Evolutionary conservation across 2,329 filamentous ascomycete species (phyloP).

Genomic region (Aspergillus sp.): DNA sequence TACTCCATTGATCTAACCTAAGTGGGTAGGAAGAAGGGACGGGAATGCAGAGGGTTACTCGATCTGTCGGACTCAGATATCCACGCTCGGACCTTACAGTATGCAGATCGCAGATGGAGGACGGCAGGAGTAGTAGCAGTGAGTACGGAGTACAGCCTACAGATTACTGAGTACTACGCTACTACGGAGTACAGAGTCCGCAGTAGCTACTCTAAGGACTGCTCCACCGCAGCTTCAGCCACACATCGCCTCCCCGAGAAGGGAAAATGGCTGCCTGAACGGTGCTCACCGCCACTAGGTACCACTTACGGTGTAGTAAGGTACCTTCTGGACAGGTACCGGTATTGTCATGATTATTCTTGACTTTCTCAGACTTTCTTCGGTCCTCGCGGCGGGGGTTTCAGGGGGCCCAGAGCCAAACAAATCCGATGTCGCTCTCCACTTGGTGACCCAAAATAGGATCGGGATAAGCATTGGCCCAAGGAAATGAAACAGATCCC

Average conservation of each 20-base stretch:
- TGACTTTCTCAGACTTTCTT: neutral
- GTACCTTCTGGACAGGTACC: too few relatives aligned
- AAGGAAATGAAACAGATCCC: conserved; percentile 8
- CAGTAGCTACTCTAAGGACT: neutral
- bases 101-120: neutral
- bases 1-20: neutral
- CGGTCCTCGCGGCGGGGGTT: neutral
- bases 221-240: conserved; percentile 4
- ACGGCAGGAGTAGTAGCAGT: neutral
- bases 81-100: neutral
- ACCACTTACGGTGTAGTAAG: too few relatives aligned
- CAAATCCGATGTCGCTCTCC: conserved; percentile 1
- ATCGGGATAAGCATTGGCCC: conserved; percentile 2
- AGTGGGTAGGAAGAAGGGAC: neutral
- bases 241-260: neutral
- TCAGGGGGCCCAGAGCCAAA: neutral
- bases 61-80: neutral
- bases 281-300: conserved; percentile 4
- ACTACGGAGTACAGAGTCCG: too few relatives aligned
- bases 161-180: too few relatives aligned
- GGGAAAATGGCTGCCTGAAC: conserved; percentile 2
- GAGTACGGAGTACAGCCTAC: too few relatives aligned
- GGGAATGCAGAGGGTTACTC: neutral
- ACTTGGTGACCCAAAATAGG: neutral
- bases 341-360: neutral